Evolutionary conservation across 768 basidiomycete species (phyloP).

Genomic region (Pisolithus orientalis): DNA sequence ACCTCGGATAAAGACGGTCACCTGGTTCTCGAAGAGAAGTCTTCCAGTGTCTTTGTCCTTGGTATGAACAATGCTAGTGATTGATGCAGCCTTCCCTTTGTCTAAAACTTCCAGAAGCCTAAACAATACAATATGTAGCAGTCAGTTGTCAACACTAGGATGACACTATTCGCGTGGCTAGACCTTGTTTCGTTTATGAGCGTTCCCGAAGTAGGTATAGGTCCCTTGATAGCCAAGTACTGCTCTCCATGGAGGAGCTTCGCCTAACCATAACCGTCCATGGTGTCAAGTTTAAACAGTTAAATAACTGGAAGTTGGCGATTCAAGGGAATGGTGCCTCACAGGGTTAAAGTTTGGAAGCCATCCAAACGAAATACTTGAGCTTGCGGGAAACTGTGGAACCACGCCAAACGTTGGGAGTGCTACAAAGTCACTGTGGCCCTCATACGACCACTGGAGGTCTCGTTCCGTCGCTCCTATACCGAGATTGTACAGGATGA

Average conservation of each 20-base stretch:
- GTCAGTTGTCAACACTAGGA: background rate
- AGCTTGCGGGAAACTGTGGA: conserved; percentile 78
- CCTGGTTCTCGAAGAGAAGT: conserved; percentile 86
- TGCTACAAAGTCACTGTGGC: conserved; percentile 76
- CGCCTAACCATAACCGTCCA: conserved; percentile 43
- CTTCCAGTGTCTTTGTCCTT: conserved; percentile 73
- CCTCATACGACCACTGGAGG: conserved; percentile 87
- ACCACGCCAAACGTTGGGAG: conserved; percentile 95
- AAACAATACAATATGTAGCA: background rate
- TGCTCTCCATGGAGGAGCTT: conserved; percentile 98
- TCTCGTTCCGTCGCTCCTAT: conserved; percentile 92
- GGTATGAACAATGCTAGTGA: conserved; percentile 74
- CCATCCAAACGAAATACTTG: conserved; percentile 69
- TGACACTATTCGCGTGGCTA: conserved; percentile 12
- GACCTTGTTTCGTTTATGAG: conserved; percentile 73
- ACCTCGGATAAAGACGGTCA: conserved; percentile 88
- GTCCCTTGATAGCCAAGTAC: conserved; percentile 79
- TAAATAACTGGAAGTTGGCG: no score
- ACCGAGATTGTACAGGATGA: conserved; percentile 93
- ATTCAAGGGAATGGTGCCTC: conserved; percentile 20
- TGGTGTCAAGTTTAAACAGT: background rate
- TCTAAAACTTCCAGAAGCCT: conserved; percentile 78
- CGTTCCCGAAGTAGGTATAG: conserved; percentile 80
- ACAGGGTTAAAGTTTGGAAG: conserved; percentile 94
- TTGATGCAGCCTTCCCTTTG: conserved; percentile 91